Evolutionary conservation across 805 yeast genomes (phyloP).

Genomic region (Candida pseudofarinosa): DNA sequence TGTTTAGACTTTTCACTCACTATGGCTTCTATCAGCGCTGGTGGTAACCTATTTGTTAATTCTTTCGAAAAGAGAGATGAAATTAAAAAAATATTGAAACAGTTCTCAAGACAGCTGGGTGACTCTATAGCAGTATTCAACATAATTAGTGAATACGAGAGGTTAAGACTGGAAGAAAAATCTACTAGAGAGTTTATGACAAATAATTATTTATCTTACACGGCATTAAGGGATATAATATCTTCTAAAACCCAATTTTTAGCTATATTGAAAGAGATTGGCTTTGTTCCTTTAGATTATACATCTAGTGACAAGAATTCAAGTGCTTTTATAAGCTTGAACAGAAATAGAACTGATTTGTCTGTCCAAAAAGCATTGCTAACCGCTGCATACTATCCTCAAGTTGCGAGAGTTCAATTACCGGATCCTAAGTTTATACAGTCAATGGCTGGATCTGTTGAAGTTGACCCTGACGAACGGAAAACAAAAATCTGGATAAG

Average conservation of each 20-base stretch:
- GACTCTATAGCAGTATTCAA: conserved; percentile 68
- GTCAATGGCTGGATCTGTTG: conserved; percentile 74
- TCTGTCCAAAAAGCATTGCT: conserved; percentile 61
- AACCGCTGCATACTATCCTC: conserved; percentile 81
- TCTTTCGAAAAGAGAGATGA: conserved; percentile 62
- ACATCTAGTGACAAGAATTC: conserved; percentile 10
- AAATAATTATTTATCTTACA: conserved; percentile 58
- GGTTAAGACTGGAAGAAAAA: conserved; percentile 17
- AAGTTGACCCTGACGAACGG: conserved; percentile 78
- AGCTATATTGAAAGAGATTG: conserved; percentile 70
- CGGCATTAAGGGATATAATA: conserved; percentile 64
- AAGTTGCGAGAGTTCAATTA: conserved; percentile 70
- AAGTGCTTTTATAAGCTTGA: conserved; percentile 25
- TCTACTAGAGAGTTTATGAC: conserved; percentile 42
- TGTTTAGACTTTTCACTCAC: conserved; percentile 75
- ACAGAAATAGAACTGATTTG: conserved; percentile 48
- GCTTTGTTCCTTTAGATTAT: conserved; percentile 62
- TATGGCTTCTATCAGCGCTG: conserved; percentile 70
- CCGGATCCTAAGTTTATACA: conserved; percentile 77
- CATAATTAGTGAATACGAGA: conserved; percentile 53
- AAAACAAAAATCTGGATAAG: conserved; percentile 70
- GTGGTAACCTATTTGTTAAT: conserved; percentile 69
- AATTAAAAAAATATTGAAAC: conserved; percentile 44
- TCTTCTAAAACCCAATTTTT: conserved; percentile 69
- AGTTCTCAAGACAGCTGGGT: conserved; percentile 54